Evolutionary conservation across 2,329 filamentous ascomycete species (phyloP).

Genomic region (Bertia moriformis): DNA sequence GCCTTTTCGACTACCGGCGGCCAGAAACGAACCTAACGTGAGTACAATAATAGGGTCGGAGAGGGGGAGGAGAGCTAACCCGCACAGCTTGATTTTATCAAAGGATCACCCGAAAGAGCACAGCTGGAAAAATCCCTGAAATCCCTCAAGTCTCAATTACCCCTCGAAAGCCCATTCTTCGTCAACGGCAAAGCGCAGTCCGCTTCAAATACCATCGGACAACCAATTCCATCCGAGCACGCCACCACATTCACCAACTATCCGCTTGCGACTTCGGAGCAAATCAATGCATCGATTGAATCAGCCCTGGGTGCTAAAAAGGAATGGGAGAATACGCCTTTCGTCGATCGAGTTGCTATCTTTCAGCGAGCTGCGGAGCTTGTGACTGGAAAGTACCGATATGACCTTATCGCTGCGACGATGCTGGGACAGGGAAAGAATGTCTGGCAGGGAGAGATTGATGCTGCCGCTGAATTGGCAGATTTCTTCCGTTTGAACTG

Average conservation of each 20-base stretch:
- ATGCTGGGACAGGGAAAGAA: slow-evolving; percentile 26
- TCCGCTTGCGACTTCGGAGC: slow-evolving; percentile 13
- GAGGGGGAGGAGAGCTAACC: not conserved
- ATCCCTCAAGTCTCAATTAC: slow-evolving; percentile 14
- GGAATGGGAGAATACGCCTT: slow-evolving; percentile 15
- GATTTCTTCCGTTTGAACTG: slow-evolving; percentile 20
- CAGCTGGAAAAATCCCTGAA: slow-evolving; percentile 13
- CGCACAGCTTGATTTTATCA: slow-evolving; percentile 12
- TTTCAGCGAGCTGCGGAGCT: slow-evolving; percentile 17
- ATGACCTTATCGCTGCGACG: slow-evolving; percentile 19
- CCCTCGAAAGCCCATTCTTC: slow-evolving; percentile 15
- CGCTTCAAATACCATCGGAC: slow-evolving; percentile 10
- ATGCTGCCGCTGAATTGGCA: slow-evolving; percentile 17
- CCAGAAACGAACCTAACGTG: slow-evolving; percentile 17
- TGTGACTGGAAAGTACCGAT: slow-evolving; percentile 10
- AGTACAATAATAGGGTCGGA: slow-evolving; percentile 1
- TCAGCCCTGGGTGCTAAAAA: slow-evolving; percentile 15
- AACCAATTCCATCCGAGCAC: slow-evolving; percentile 18
- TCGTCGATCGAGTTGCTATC: slow-evolving; percentile 18
- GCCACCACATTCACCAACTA: slow-evolving; percentile 18
- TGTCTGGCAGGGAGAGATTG: slow-evolving; percentile 21
- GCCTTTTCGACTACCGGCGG: slow-evolving; percentile 15
- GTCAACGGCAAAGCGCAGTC: slow-evolving; percentile 13
- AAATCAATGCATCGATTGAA: slow-evolving; percentile 15
- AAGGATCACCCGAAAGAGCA: slow-evolving; percentile 13